A percentile compares a stretch with the other conserved stretches of the same genome.
phyloP scores from a whole-genome alignment of 2,329 filamentous ascomycete species.

The Xylaria sp. region DNA sequence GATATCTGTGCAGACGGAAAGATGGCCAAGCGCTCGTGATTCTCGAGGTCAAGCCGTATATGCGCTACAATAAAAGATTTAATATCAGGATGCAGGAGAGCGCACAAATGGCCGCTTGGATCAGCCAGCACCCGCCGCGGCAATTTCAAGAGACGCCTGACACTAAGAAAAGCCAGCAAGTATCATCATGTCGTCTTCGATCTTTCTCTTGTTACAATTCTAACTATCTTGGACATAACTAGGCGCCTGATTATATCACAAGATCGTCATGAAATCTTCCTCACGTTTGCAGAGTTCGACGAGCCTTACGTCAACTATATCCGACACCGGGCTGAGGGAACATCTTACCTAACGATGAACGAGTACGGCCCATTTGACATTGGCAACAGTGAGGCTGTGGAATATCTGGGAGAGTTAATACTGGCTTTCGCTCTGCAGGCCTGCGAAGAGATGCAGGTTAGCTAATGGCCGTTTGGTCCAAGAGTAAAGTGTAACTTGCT shows the following conservation, averaged over 20 bases:
- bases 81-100: conserved; percentile 24
- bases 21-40: background rate
- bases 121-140: conserved; percentile 4
- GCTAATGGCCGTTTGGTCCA: no score
- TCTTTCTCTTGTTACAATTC: no score
- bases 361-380: conserved; percentile 13
- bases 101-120: conserved; percentile 28
- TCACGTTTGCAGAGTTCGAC: conserved; percentile 11
- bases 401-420: no score
- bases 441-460: no score
- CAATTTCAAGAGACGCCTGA: no score
- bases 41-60: conserved; percentile 17
- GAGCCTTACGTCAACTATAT: conserved; percentile 24
- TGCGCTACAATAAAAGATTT: background rate
- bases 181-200: no score
- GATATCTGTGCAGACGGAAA: background rate
- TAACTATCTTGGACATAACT: background rate
- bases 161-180: no score
- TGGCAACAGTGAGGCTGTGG: background rate
- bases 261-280: conserved; percentile 12
- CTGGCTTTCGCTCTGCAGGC: no score
- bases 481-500: no score
- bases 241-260: conserved; percentile 22
- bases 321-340: background rate
- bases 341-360: background rate